Evolutionary conservation across 2,329 filamentous ascomycete species (phyloP).

Genomic region (Xylaria sp.): DNA sequence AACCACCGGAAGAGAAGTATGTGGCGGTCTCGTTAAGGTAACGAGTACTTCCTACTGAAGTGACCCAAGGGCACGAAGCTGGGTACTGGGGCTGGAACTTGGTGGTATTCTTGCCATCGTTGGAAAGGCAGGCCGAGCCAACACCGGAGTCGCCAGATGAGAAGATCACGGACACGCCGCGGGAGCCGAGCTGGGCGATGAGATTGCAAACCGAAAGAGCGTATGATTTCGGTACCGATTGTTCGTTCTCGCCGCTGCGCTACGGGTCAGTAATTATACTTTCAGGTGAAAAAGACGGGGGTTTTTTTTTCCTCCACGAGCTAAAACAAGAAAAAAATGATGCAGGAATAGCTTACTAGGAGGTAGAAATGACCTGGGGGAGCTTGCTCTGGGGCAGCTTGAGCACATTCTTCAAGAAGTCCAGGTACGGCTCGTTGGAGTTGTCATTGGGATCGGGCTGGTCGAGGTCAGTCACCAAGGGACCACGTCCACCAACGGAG

Average conservation of each 20-base stretch:
- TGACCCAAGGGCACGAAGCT: constrained; percentile 57
- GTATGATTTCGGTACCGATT: constrained; percentile 69
- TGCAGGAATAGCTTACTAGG: constrained; percentile 42
- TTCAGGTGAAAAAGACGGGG: no score
- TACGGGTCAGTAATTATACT: no score
- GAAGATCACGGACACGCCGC: constrained; percentile 72
- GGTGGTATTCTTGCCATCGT: constrained; percentile 60
- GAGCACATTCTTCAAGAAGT: constrained; percentile 71
- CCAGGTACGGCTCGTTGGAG: constrained; percentile 75
- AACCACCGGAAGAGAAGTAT: constrained; percentile 61
- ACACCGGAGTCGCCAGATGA: constrained; percentile 69
- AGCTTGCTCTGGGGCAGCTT: constrained; percentile 61
- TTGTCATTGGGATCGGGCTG: constrained; percentile 52
- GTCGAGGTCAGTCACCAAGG: constrained; percentile 39
- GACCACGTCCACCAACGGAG: constrained; percentile 38
- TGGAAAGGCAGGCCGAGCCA: constrained; percentile 63
- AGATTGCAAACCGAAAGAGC: constrained; percentile 68
- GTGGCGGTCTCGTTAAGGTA: constrained; percentile 60
- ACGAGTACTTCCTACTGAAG: constrained; percentile 44
- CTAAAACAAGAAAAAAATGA: no score
- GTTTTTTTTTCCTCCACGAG: no score
- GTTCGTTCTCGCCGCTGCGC: constrained; percentile 69
- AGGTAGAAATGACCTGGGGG: constrained; percentile 71
- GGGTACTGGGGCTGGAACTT: constrained; percentile 66
- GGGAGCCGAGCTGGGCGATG: constrained; percentile 71